These are phyloP conservation scores for Diplodia sapinea DNA, from an alignment of 2,329 filamentous ascomycete genomes.

Conservation along the genomic window DNA sequence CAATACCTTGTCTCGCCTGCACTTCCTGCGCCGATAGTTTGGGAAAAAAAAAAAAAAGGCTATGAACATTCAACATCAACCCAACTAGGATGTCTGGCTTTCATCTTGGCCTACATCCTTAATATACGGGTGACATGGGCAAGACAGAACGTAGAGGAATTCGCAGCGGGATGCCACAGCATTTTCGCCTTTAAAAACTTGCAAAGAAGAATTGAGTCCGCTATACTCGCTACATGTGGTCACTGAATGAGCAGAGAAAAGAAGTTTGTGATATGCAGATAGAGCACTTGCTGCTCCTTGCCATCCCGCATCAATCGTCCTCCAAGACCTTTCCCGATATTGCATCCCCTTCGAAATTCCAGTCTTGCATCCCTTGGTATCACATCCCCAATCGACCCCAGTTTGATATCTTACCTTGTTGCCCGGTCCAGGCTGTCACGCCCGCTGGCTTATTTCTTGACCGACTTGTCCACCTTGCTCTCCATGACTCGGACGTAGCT, in stretches of 20 bases:
- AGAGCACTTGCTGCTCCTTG: not conserved
- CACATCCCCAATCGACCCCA: not conserved
- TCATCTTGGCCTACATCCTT: not conserved
- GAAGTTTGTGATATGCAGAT: constrained; percentile 16
- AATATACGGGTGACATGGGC: not conserved
- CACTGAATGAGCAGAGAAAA: constrained; percentile 26
- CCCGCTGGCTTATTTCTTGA: constrained; percentile 22
- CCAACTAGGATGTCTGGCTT: too few species aligned
- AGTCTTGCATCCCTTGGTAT: constrained; percentile 3
- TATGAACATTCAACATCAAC: too few species aligned
- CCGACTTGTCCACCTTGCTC: constrained; percentile 69
- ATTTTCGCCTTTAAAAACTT: not conserved
- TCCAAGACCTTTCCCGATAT: not conserved
- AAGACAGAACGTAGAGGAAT: not conserved
- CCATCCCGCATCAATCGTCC: not conserved
- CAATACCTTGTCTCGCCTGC: too few species aligned
- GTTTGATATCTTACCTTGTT: not conserved
- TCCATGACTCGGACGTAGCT: constrained; percentile 83
- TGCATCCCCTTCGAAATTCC: not conserved
- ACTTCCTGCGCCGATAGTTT: too few species aligned
- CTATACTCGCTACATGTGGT: constrained; percentile 27
- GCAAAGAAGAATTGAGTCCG: constrained; percentile 28
- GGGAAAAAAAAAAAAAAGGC: too few species aligned
- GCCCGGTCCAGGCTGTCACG: too few species aligned
- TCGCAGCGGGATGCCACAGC: not conserved